phyloP scores from a whole-genome alignment of 768 basidiomycete species.

The Ramaria rubella region DNA sequence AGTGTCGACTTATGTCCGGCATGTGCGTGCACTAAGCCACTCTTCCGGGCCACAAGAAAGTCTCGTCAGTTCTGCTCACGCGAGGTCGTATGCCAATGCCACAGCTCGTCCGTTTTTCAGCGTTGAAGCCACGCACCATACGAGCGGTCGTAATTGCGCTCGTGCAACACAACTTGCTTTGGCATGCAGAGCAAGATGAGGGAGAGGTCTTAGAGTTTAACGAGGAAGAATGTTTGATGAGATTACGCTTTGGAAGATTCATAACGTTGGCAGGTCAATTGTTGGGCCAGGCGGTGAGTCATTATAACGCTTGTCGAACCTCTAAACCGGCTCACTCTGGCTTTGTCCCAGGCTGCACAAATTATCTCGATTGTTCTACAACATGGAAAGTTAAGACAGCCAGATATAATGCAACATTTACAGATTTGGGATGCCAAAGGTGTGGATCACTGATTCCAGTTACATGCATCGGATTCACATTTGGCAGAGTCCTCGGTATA shows the following conservation, averaged over 20 bases:
- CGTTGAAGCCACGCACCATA: conserved; percentile 57
- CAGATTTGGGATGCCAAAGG: conserved; percentile 53
- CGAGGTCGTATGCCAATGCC: conserved; percentile 73
- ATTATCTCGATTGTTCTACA: conserved; percentile 73
- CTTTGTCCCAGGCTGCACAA: conserved; percentile 53
- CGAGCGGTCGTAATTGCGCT: conserved; percentile 70
- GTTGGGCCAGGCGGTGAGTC: conserved; percentile 63
- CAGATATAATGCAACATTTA: conserved; percentile 55
- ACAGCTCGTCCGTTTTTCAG: conserved; percentile 64
- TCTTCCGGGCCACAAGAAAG: conserved; percentile 40
- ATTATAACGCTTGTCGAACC: background rate
- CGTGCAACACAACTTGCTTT: conserved; percentile 87
- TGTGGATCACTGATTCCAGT: conserved; percentile 23
- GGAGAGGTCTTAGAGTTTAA: conserved; percentile 79
- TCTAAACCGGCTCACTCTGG: conserved; percentile 4
- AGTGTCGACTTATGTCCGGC: conserved; percentile 19
- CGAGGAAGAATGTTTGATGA: conserved; percentile 71
- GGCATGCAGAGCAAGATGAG: conserved; percentile 73
- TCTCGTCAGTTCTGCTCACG: conserved; percentile 67
- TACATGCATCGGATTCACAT: background rate
- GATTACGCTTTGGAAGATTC: conserved; percentile 79
- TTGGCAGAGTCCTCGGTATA: conserved; percentile 37
- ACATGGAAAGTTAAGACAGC: conserved; percentile 77
- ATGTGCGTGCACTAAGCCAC: background rate
- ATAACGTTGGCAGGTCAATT: conserved; percentile 65